A percentile compares a stretch with the other conserved stretches of the same genome.
phyloP scores from a whole-genome alignment of 345 rosid genomes.

The Arabis alpina region DNA sequence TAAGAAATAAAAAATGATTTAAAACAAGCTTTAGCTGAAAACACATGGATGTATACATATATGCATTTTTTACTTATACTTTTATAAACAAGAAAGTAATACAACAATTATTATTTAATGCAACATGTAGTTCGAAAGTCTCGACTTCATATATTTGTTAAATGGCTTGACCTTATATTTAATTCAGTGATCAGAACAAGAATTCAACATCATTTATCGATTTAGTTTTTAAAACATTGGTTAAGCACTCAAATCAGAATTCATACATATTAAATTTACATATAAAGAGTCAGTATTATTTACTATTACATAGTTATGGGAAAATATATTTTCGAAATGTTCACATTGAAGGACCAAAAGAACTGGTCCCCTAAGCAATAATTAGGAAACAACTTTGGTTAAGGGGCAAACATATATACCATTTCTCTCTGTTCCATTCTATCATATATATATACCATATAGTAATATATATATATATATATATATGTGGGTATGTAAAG shows the following conservation, averaged over 20 bases:
- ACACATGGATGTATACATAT: too few species aligned
- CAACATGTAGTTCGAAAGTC: neutral
- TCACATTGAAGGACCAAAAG: conserved; percentile 26
- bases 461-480: neutral
- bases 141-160: neutral
- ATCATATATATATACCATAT: neutral
- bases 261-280: neutral
- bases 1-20: too few species aligned
- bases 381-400: conserved; percentile 42
- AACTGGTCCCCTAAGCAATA: conserved; percentile 41
- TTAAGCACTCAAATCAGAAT: conserved; percentile 6
- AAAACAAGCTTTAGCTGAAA: too few species aligned
- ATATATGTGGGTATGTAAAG: conserved; percentile 14
- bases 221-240: neutral
- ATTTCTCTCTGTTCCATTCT: conserved; percentile 15
- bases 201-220: neutral
- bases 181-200: neutral
- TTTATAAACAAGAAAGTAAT: neutral
- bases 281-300: neutral
- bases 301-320: conserved; percentile 27
- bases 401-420: conserved; percentile 46
- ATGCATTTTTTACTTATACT: neutral
- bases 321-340: conserved; percentile 15
- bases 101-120: neutral
- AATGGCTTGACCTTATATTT: neutral